Conservation (phyloP, 371 early-diverging fungal genomes). For the Funneliformis caledonium region DNA sequence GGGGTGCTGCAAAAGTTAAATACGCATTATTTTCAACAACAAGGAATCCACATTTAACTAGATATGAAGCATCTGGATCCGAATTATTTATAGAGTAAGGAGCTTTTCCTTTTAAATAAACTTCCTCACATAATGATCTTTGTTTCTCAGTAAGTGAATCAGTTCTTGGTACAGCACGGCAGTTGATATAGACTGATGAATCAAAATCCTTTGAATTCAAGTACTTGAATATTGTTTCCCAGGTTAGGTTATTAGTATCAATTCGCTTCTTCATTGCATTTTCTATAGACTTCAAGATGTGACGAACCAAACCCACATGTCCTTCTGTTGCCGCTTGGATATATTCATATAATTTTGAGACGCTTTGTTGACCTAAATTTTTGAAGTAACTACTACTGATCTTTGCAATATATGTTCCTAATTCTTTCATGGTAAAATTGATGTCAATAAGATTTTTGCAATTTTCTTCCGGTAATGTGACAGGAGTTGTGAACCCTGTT, state of each 20-base stretch:
- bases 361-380: not conserved
- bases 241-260: not conserved
- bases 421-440: not conserved
- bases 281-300: not conserved
- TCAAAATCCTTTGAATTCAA: slow-evolving; percentile 1
- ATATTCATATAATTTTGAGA: not conserved
- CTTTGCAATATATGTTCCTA: not conserved
- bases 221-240: slow-evolving; percentile 8
- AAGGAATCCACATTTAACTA: slow-evolving; percentile 26
- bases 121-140: not conserved
- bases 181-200: not conserved
- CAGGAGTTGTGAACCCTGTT: not conserved
- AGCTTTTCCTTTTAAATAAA: slow-evolving; percentile 14
- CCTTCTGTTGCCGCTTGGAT: slow-evolving; percentile 16
- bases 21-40: not conserved
- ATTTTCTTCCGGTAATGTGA: not conserved
- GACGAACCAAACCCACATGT: slow-evolving; percentile 11
- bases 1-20: slow-evolving; percentile 25
- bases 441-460: slow-evolving; percentile 24
- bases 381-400: not conserved
- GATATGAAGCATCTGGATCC: not conserved
- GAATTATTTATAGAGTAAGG: not conserved
- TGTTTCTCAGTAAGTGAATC: not conserved
- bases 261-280: not conserved
- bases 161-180: not conserved